Evolutionary conservation across 352 stramenopile species (phyloP), one percentile per base, ranked within the genome.

Genomic region (Pilasporangium apinafurcum): DNA sequence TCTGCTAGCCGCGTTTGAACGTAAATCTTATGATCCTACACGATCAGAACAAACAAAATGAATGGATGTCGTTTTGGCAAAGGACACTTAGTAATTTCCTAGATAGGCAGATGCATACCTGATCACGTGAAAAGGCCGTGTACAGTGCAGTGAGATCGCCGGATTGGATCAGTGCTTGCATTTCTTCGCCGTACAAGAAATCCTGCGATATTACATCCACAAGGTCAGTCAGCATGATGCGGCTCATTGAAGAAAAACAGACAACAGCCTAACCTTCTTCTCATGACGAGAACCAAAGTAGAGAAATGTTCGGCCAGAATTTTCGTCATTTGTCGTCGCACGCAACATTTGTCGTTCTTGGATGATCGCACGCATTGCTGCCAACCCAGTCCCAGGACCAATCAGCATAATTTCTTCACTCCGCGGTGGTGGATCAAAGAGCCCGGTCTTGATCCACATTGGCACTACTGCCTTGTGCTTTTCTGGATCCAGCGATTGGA

Each of bases 271-370:
- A 46, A 85, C 79, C 69, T 94, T 92, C 29, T 53, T 56, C 46
- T 87, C 49, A 33, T 86, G 81, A 20, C 90, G 86, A 47, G 77
- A 96, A 30, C 90, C 90, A 68, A 96, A 96, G 59, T 87, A 97
- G 3, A 97, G 48, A 18, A 74, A 54, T 0, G 61, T 79, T 14
- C 53, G 47, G 6, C 70, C 69, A 9, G 47, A 42, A 3, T 27
- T n/a, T 22, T 8, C 29, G 29, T 30, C 5, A 37, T 33, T 5
- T 45, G 21, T 34, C 51, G 65, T 42, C 2, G 64, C 50, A 3
- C 67, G 61, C 24, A 85, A 41, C 21, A 82, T 69, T 28, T 83
- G 51, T 3, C 89, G 70, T 48, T 96, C 81, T 31, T 96, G 77
- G 1, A 93, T 41, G 40, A 97, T 79, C n/a, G 85, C 74, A 4